A percentile compares a stretch with the other conserved stretches of the same genome.
These are phyloP conservation scores for Ophiostoma sp. DNA, from an alignment of 2,329 filamentous ascomycete species.

Conservation along the genomic window DNA sequence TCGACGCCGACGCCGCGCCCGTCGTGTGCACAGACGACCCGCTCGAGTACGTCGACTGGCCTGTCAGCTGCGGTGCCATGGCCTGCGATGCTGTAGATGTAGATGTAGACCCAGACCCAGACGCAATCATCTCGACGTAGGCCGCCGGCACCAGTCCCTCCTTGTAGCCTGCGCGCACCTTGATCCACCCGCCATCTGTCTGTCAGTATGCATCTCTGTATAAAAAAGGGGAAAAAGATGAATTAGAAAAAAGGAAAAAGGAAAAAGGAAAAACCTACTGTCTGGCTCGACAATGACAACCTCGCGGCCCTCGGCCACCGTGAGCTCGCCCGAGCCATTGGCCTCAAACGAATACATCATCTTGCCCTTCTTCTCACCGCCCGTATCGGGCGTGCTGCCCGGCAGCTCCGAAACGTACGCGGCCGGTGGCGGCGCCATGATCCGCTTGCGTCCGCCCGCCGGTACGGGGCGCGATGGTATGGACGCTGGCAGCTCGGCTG, in stretches of 20 bases:
- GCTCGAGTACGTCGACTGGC: constrained; percentile 65
- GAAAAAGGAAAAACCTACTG: constrained; percentile 53
- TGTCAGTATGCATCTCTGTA: not conserved
- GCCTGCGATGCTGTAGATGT: constrained; percentile 35
- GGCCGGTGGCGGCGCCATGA: constrained; percentile 81
- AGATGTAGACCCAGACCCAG: no score
- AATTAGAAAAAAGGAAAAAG: not conserved
- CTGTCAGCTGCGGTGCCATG: constrained; percentile 43
- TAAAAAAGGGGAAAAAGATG: not conserved
- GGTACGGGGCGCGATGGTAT: constrained; percentile 30
- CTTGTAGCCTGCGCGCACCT: constrained; percentile 66
- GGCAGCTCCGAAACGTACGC: constrained; percentile 70
- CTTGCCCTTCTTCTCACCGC: constrained; percentile 63
- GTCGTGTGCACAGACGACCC: constrained; percentile 55
- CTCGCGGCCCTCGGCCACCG: constrained; percentile 71
- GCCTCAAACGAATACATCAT: constrained; percentile 89
- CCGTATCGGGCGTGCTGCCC: constrained; percentile 45
- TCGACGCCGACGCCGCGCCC: constrained; percentile 40
- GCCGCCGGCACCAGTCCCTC: constrained; percentile 83
- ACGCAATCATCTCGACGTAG: constrained; percentile 65
- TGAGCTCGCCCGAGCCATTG: constrained; percentile 73
- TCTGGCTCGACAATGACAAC: constrained; percentile 78
- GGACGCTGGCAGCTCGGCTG: constrained; percentile 30
- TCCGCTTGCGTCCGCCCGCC: constrained; percentile 50
- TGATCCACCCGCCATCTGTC: constrained; percentile 88